Evolutionary conservation across 805 yeast species (phyloP), one percentile per base, ranked within the genome.

Genomic region (Zygosaccharomyces pseudorouxii): DNA sequence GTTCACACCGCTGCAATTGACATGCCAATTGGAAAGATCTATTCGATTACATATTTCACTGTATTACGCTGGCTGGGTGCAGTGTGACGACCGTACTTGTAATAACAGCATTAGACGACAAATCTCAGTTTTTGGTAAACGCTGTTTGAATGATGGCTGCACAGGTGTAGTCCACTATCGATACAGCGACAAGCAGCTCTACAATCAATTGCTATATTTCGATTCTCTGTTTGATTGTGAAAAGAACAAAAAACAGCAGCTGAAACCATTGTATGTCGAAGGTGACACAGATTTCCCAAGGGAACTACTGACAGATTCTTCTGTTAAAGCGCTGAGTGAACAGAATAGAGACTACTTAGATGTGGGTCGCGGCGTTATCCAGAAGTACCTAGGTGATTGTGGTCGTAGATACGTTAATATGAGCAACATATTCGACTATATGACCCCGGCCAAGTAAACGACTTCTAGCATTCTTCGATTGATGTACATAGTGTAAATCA

Each of bases 371-470:
- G 71, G 72, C 9, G 83, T 88, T 1, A 86, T 86, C 0, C 78
- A 80, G 55, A 82, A 81, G 65, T 92, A 90, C 58, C 68, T 92
- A 55, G 73, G 74, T 45, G 86, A 86, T 53, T 86, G 92, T 69
- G 97, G 96, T 4, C 82, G 97, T 56, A 76, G 97, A 43, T 89
- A 81, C 66, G 97, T 90, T 44, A 86, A 88, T 63, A 82, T 92
- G 86, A 81, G 82, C 7, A 71, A 79, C 19, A 82, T 90, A n/a
- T 90, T 90, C 66, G 84, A 76, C 44, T 79, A 78, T 54, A 78
- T 80, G 80, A 38, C 23, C 9, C 16, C 46, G 18, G 18, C 36
- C 18, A 41, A 30, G 18, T 41, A 8, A 14, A 16, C 14, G 4
- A 16, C 10, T 33, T 18, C 14, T 10, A 33, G 22, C 8, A 2